phyloP scores from a whole-genome alignment of 768 basidiomycete species.

The Coprinellus micaceus region DNA sequence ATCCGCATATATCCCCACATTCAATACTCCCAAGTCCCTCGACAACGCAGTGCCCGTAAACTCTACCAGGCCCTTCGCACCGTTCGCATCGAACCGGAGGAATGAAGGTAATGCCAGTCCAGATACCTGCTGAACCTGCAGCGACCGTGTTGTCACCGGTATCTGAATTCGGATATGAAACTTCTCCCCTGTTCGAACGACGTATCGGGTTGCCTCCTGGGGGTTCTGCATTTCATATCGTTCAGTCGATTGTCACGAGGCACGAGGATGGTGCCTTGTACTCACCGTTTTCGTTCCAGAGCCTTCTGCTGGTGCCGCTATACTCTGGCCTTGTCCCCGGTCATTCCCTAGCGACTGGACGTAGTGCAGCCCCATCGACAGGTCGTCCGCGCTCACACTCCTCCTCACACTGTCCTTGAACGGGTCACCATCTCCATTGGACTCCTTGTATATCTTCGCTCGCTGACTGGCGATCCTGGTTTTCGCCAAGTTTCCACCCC shows the following conservation, averaged over 20 bases:
- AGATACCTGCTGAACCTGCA: conserved; percentile 11
- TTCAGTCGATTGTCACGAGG: not conserved
- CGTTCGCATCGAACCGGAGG: conserved; percentile 49
- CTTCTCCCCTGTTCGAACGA: conserved; percentile 10
- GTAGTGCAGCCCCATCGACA: conserved; percentile 67
- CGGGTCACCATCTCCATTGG: conserved; percentile 26
- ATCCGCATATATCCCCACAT: conserved; percentile 53
- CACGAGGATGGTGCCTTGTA: not conserved
- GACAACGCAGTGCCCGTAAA: conserved; percentile 50
- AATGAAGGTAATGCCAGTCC: conserved; percentile 44
- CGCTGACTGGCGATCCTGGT: conserved; percentile 60
- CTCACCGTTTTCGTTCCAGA: not conserved
- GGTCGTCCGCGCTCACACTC: conserved; percentile 55
- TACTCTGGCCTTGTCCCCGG: not conserved
- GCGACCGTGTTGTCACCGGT: not conserved
- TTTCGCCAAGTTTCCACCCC: conserved; percentile 13
- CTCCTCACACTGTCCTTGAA: conserved; percentile 24
- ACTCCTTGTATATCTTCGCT: conserved; percentile 48
- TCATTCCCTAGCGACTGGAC: conserved; percentile 67
- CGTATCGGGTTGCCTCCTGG: conserved; percentile 9
- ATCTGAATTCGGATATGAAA: conserved; percentile 12
- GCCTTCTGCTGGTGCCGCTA: not conserved
- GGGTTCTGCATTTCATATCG: not conserved
- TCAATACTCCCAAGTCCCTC: conserved; percentile 50
- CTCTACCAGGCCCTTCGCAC: conserved; percentile 49